Base-by-base conservation (phyloP, 129 eudicot genomes). In the Saussurea involucrata region DNA sequence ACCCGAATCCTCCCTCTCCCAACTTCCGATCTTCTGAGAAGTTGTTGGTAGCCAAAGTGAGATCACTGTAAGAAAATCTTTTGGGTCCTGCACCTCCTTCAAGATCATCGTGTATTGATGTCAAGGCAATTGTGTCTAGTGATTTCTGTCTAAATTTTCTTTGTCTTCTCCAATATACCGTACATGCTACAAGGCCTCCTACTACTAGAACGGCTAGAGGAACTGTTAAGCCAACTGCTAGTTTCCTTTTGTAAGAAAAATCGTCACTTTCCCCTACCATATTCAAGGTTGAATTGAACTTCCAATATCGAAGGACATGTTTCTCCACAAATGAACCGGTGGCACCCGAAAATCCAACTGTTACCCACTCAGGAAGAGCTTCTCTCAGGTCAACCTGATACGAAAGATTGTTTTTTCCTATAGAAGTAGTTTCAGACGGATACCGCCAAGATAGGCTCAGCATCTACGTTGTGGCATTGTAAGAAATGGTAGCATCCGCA, bases 341-440 rank as follows among this genome's bases (percentile, higher is more conserved):
- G 53, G 85, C 42, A 24, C 76, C 81, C n/a, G 85, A 81, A 29
- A 81, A 81, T 10, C 85, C 85, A 12, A 81, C 22, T 1, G 34
- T 68, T 12, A 68, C 81, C 72, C 66, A 42, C 15, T 42, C 65
- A 0, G 81, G 77, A 33, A 81, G 72, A 21, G 29, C 55, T 20
- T 75, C 66, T 15, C 6, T 27, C 18, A 81, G 49, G 42, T 81
- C 77, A 12, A 81, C 46, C 29, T 8, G 24, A 11, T 40, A 58
- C 40, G 66, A 75, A 20, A 68, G 66, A 20, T 28, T 81, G 15
- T 49, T 20, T 2, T 8, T 22, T 20, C 4, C 27, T 6, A 0
- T 18, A 8, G 24, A 74, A 32, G 36, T 76, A 0, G 61, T 49
- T 15, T 25, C 44, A 8, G 24, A 28, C 7, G 46, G 32, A 49